These are phyloP conservation scores for Inonotus hispidus DNA, from an alignment of 1,284 basidiomycete genomes.

Conservation along the genomic window DNA sequence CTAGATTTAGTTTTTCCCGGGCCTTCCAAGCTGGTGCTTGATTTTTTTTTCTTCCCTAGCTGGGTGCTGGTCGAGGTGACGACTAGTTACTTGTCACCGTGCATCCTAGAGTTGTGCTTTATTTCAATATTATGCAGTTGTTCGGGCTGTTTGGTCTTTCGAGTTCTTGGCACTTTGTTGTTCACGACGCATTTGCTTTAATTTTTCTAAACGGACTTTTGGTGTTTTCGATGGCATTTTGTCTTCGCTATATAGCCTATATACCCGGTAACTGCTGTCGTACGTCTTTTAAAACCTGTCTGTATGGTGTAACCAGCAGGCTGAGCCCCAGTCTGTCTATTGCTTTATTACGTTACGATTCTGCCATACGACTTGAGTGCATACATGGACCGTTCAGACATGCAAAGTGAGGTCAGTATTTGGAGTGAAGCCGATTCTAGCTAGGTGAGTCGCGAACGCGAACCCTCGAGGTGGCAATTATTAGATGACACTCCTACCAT, in stretches of 20 bases:
- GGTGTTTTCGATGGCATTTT: neutral
- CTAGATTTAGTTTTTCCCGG: neutral
- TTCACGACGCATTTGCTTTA: neutral
- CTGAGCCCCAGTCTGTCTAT: neutral
- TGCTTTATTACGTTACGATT: neutral
- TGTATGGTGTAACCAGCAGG: neutral
- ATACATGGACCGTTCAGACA: no score
- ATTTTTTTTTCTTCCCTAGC: neutral
- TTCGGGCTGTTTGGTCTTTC: neutral
- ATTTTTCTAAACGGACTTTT: neutral
- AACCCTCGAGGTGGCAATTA: no score
- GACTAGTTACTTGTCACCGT: neutral
- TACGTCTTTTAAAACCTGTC: neutral
- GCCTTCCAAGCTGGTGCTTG: slow-evolving; percentile 3
- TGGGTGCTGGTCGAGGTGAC: neutral
- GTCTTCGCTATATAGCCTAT: neutral
- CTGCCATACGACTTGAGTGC: no score
- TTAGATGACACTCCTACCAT: no score
- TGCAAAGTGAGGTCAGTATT: no score
- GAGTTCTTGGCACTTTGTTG: neutral
- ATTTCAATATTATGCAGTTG: neutral
- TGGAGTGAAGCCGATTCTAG: no score
- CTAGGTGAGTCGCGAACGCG: no score
- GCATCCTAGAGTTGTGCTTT: neutral
- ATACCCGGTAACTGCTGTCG: neutral